Percentiles rank a stretch among this genome's conserved stretches.
phyloP scores from a whole-genome alignment of 139 green algal genomes.

The Tetraselmis chui region DNA sequence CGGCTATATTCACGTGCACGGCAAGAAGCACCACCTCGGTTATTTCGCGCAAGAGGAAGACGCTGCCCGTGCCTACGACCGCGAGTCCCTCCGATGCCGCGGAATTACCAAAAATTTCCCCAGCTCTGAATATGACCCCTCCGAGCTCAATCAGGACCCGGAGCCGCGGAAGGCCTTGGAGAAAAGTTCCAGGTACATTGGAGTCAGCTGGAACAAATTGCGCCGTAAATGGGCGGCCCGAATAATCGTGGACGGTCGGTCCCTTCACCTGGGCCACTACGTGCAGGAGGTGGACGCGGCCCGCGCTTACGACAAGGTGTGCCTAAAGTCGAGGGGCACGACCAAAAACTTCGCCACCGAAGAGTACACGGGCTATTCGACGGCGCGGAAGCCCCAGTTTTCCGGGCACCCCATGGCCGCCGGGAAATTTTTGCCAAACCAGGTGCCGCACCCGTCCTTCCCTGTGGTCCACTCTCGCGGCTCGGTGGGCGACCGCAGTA shows the following conservation, averaged over 20 bases:
- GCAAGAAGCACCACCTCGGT: constrained; percentile 5
- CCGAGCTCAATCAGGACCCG: neutral
- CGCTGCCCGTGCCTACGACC: constrained; percentile 9
- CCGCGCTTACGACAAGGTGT: constrained; percentile 7
- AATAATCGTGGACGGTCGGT: neutral
- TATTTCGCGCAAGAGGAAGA: constrained; percentile 3
- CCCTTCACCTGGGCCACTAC: constrained; percentile 5
- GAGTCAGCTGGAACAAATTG: constrained; percentile 2
- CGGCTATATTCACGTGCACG: constrained; percentile 1
- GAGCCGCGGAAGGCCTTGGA: neutral
- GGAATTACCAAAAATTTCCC: neutral
- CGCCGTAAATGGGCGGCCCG: neutral
- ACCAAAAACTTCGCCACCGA: constrained; percentile 5
- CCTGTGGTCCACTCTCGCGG: neutral
- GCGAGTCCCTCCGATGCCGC: neutral
- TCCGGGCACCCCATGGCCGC: neutral
- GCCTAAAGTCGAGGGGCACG: neutral
- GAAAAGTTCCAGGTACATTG: neutral
- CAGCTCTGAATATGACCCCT: neutral
- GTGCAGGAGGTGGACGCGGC: constrained; percentile 2
- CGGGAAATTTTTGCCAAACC: neutral
- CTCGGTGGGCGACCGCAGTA: neutral
- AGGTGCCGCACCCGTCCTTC: neutral
- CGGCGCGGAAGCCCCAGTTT: neutral
- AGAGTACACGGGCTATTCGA: neutral